Evolutionary conservation across 306 rosid species (phyloP).

Genomic region (Pachyrhizus erosus): DNA sequence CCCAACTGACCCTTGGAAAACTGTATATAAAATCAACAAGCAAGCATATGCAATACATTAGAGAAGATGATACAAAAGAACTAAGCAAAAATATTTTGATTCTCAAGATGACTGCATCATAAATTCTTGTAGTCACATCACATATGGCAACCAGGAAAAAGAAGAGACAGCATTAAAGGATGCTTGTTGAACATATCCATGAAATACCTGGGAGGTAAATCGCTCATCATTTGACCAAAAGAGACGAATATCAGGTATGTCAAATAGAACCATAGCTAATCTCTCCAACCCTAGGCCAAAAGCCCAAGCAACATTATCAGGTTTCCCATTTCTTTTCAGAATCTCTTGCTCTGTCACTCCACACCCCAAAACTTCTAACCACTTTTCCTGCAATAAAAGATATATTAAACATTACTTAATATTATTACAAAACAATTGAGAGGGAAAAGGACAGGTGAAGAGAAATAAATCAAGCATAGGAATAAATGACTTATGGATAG

Average conservation of each 20-base stretch:
- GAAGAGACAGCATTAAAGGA: conserved; percentile 21
- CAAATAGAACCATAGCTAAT: conserved; percentile 97
- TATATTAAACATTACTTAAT: conserved; percentile 16
- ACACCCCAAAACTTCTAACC: conserved; percentile 98
- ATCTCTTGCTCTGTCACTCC: conserved; percentile 98
- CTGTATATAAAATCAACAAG: conserved; percentile 60
- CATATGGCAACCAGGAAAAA: conserved; percentile 22
- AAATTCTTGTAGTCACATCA: conserved; percentile 32
- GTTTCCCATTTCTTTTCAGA: conserved; percentile 76
- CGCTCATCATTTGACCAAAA: conserved; percentile 95
- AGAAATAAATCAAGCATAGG: conserved; percentile 4
- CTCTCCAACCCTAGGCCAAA: conserved; percentile 98
- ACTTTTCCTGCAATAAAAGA: conserved; percentile 68
- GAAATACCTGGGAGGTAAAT: conserved; percentile 91
- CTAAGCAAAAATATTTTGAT: conserved; percentile 15
- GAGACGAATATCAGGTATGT: conserved; percentile 94
- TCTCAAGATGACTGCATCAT: conserved; percentile 32
- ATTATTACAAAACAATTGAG: conserved; percentile 1
- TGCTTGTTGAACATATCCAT: conserved; percentile 35
- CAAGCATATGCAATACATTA: conserved; percentile 18
- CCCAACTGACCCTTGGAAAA: conserved; percentile 82
- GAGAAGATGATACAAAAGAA: conserved; percentile 40
- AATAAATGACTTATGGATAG: conserved; percentile 10
- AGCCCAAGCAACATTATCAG: conserved; percentile 94
- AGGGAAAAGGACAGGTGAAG: not conserved